Percentiles rank a stretch among this genome's conserved stretches.
phyloP scores from a whole-genome alignment of 306 rosid species.

The Vigna trinervia region DNA sequence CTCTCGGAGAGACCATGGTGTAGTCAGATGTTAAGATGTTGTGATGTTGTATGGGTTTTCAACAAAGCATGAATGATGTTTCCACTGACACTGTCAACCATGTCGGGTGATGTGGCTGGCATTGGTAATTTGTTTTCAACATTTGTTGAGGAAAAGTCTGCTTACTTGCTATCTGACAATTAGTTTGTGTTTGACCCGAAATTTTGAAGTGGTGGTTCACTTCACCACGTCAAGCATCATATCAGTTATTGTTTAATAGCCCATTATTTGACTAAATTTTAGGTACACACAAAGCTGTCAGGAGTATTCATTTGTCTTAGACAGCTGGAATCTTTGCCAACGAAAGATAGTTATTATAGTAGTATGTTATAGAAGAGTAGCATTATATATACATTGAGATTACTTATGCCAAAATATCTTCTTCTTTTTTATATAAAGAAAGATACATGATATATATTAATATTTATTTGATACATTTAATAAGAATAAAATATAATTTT shows the following conservation, averaged over 20 bases:
- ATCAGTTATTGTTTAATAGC: neutral
- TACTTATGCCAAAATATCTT: too few species aligned
- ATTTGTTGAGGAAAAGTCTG: too few species aligned
- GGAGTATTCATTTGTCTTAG: neutral
- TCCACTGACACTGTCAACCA: neutral
- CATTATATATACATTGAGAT: too few species aligned
- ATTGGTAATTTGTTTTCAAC: too few species aligned
- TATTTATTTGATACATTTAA: too few species aligned
- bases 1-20: neutral
- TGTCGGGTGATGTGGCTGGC: neutral
- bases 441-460: too few species aligned
- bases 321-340: neutral
- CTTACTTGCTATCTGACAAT: neutral
- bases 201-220: neutral
- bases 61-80: neutral
- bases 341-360: neutral
- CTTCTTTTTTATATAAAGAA: too few species aligned
- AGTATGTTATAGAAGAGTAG: too few species aligned
- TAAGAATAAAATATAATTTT: too few species aligned
- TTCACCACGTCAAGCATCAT: neutral
- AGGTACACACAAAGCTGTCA: neutral
- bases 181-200: neutral
- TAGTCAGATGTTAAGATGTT: neutral
- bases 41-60: slow-evolving; percentile 1
- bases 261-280: neutral